A percentile compares a stretch with the other conserved stretches of the same genome.
These are phyloP conservation scores for Lipomyces orientalis DNA, from an alignment of 805 yeast genomes.

Conservation along the genomic window DNA sequence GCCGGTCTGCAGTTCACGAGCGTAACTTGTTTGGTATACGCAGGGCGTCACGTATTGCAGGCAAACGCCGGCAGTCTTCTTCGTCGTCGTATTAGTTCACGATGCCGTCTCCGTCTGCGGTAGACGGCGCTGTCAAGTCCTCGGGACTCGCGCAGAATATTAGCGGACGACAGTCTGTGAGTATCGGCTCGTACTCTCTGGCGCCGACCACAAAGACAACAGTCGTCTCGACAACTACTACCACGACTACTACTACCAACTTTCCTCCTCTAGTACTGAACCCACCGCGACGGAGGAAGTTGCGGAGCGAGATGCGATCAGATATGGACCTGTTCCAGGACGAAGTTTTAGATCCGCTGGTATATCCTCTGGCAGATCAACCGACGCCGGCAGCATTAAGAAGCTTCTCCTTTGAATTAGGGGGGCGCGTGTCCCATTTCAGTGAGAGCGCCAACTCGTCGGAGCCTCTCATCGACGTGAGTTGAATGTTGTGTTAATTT, in stretches of 20 bases:
- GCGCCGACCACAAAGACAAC: constrained; percentile 37
- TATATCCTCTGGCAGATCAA: constrained; percentile 44
- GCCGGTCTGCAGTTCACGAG: not conserved
- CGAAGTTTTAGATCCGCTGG: constrained; percentile 17
- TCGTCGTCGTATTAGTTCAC: not conserved
- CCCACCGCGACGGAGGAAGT: constrained; percentile 15
- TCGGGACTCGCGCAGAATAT: not conserved
- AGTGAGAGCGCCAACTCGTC: constrained; percentile 37
- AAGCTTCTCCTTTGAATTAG: constrained; percentile 42
- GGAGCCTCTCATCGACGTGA: constrained; percentile 18
- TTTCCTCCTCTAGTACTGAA: constrained; percentile 34
- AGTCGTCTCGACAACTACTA: constrained; percentile 37
- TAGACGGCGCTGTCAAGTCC: not conserved
- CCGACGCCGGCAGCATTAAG: constrained; percentile 45
- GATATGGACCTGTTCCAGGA: not conserved
- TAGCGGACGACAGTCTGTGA: not conserved
- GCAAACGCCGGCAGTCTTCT: not conserved
- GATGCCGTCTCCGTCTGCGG: constrained; percentile 1
- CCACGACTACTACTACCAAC: constrained; percentile 37
- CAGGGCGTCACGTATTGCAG: not conserved
- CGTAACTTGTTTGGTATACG: not conserved
- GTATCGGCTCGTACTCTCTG: constrained; percentile 22
- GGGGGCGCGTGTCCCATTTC: constrained; percentile 41
- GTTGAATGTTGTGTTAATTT: constrained; percentile 1
- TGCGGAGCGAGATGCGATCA: not conserved